A percentile compares a stretch with the other conserved stretches of the same genome.
These are phyloP conservation scores for Macrolepiota dolichaula DNA, from an alignment of 768 basidiomycete species.

Conservation along the genomic window DNA sequence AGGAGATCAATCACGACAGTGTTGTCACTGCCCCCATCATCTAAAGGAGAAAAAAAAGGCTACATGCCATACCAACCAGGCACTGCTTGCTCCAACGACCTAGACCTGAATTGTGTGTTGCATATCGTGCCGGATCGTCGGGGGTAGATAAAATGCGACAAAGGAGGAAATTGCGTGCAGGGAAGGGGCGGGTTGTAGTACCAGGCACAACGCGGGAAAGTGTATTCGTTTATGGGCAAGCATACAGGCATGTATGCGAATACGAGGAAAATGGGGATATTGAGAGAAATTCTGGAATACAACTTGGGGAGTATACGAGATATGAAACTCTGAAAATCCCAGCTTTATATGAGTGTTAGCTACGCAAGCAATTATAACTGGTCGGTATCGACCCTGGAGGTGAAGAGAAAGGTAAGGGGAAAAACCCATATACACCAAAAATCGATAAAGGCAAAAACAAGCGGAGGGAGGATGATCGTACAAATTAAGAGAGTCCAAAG, in stretches of 20 bases:
- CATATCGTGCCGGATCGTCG: not conserved
- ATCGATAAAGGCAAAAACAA: constrained; percentile 1
- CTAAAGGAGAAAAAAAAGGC: too few species aligned
- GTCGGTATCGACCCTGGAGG: not conserved
- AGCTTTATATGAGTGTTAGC: not conserved
- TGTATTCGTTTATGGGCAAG: not conserved
- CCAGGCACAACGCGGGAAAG: too few species aligned
- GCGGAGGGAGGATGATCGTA: not conserved
- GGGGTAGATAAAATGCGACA: not conserved
- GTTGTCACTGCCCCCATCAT: too few species aligned
- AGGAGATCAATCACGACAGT: too few species aligned
- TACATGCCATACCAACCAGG: too few species aligned
- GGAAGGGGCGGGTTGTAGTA: too few species aligned
- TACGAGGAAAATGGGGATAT: not conserved
- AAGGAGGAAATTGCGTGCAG: not conserved
- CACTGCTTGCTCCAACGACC: too few species aligned
- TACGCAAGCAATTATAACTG: constrained; percentile 4
- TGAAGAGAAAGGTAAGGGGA: not conserved
- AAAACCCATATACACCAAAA: not conserved
- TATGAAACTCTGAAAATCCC: too few species aligned
- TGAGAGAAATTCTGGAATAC: not conserved
- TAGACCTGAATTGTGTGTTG: too few species aligned
- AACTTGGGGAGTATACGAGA: not conserved
- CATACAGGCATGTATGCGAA: not conserved
- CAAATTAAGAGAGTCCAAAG: not conserved